Evolutionary conservation across 148 eudicot species (phyloP), one percentile per base, ranked within the genome.

Genomic region (Vaccinium macrocarpon): DNA sequence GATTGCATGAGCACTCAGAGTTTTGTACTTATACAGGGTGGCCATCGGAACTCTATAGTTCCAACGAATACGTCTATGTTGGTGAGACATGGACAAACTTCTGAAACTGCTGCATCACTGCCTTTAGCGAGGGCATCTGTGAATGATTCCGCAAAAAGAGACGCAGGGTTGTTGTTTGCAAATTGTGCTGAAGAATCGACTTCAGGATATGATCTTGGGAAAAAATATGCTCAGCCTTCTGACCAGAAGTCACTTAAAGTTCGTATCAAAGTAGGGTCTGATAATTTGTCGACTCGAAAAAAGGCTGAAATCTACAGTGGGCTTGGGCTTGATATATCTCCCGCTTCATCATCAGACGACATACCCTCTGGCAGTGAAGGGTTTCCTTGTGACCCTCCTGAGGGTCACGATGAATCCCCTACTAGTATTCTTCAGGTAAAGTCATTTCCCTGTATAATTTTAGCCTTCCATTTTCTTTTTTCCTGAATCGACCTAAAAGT

Each of bases 291-390:
- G 55, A 89, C 88, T 77, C 85, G 86, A 83, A 93, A 90, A 86
- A 97, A 91, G 89, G 91, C 95, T 88, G 98, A 91, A 84, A 93
- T 97, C 76, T 97, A 93, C 87, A 91, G 86, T 88, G 99, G 98
- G 81, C 99, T 95, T 82, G 99, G 98, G 68, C 99, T 97, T 48
- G 98, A 88, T 88, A 91, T 87, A 23, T 96, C 99, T 76, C 98
- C 99, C 16, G 87, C 99, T 46, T 89, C 95, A 62, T 95, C 99
- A 66, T 79, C 85, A 83, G 96, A 93, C 53, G 94, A 84, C 61
- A 91, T 95, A 82, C 97, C 91, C 21, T 73, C 86, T 79, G 86
- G 86, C 85, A 89, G 94, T 89, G 92, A 89, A 86, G 93, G 92
- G 80, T 79, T 90, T 49, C 89, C 88, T 83, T 88, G 74, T 62